phyloP scores from a whole-genome alignment of 441 rosid species.

The Syzygium malaccense region DNA sequence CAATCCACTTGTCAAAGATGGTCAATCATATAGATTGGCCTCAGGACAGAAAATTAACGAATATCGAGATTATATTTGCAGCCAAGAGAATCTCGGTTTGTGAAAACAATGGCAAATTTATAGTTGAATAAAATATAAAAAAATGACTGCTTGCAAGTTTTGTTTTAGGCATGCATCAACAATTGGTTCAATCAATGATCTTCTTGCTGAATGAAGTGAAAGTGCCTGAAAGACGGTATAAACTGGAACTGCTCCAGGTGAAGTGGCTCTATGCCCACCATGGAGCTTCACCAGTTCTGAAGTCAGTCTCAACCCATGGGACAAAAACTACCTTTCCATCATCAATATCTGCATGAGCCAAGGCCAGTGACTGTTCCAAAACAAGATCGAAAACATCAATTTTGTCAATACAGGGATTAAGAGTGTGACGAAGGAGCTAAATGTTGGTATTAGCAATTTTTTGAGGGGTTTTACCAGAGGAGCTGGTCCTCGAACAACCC shows the following conservation, averaged over 20 bases:
- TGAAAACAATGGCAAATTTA: background rate
- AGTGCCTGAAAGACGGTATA: background rate
- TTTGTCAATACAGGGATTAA: background rate
- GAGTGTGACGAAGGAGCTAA: background rate
- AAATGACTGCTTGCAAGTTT: background rate
- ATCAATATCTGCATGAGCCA: conserved; percentile 79
- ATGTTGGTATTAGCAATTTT: background rate
- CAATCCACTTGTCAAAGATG: background rate
- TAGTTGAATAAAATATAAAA: background rate
- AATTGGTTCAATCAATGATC: background rate
- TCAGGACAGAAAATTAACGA: background rate
- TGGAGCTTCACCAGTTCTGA: conserved; percentile 91
- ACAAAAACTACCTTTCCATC: conserved; percentile 83
- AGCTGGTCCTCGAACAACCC: conserved; percentile 96
- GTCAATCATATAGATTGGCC: background rate
- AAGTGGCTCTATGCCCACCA: conserved; percentile 69
- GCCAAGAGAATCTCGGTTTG: background rate
- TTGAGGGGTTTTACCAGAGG: conserved; percentile 57
- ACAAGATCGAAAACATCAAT: background rate
- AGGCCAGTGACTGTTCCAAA: conserved; percentile 59
- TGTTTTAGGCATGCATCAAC: background rate
- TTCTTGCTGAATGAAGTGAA: background rate
- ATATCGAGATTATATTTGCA: background rate
- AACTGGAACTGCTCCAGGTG: background rate
- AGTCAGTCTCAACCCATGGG: conserved; percentile 93